Evolutionary conservation across 129 eudicot species (phyloP).

Genomic region (Calendula officinalis): DNA sequence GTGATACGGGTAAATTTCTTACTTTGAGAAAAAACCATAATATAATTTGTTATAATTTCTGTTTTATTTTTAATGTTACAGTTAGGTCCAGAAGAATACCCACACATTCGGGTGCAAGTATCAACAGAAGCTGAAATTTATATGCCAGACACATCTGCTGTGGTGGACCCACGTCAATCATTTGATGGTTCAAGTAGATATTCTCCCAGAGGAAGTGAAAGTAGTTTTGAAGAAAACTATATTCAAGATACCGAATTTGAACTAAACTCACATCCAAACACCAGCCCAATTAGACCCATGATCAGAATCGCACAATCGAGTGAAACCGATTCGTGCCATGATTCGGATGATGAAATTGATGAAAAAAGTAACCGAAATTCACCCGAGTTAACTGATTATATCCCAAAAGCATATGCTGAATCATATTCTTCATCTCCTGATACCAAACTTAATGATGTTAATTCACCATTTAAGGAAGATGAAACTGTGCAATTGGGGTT

Average conservation of each 20-base stretch:
- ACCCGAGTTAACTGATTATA: constrained; percentile 43
- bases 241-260: constrained; percentile 47
- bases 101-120: constrained; percentile 53
- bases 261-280: constrained; percentile 32
- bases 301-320: constrained; percentile 43
- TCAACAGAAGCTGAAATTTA: constrained; percentile 42
- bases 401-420: constrained; percentile 21
- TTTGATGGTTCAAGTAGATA: constrained; percentile 42
- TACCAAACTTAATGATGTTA: constrained; percentile 15
- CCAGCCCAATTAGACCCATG: constrained; percentile 45
- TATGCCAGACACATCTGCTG: constrained; percentile 30
- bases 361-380: constrained; percentile 46
- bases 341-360: constrained; percentile 55
- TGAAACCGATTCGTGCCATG: constrained; percentile 45
- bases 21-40: neutral
- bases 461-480: constrained; percentile 24
- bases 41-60: too few relatives aligned
- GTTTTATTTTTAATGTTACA: constrained; percentile 35
- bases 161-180: constrained; percentile 43
- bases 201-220: constrained; percentile 55
- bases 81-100: constrained; percentile 53
- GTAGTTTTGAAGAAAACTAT: constrained; percentile 59
- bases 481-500: constrained; percentile 11
- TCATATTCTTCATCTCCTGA: constrained; percentile 36
- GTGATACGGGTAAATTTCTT: constrained; percentile 44